Evolutionary conservation across 1,284 basidiomycete genomes (phyloP).

Genomic region (Ganoderma boninense): DNA sequence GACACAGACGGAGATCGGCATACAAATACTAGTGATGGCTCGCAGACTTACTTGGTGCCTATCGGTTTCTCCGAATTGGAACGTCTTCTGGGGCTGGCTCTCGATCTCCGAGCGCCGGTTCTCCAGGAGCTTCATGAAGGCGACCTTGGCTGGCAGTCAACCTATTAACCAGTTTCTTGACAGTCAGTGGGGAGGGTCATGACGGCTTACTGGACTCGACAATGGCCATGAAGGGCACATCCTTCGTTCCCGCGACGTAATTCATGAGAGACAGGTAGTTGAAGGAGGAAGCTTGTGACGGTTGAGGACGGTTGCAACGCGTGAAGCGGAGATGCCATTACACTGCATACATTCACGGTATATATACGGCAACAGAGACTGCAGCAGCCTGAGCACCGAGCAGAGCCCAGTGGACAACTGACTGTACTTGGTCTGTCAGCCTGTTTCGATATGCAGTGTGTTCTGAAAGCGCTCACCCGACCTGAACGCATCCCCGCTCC

Average conservation of each 20-base stretch:
- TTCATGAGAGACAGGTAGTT: constrained; percentile 11
- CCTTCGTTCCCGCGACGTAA: constrained; percentile 14
- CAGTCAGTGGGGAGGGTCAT: no score
- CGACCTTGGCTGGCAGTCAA: constrained; percentile 33
- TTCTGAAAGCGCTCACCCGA: no score
- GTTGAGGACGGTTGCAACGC: not conserved
- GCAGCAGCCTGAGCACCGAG: no score
- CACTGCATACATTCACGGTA: no score
- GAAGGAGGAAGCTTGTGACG: not conserved
- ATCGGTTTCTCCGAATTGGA: constrained; percentile 60
- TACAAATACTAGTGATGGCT: not conserved
- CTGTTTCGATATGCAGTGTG: no score
- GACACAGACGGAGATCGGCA: not conserved
- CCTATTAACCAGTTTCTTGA: not conserved
- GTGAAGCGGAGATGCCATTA: not conserved
- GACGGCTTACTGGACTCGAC: constrained; percentile 25
- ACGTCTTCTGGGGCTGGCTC: constrained; percentile 54
- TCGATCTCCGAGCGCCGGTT: constrained; percentile 50
- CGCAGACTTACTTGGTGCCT: constrained; percentile 57
- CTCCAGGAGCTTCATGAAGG: constrained; percentile 55
- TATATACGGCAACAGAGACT: no score
- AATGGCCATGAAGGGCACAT: constrained; percentile 15
- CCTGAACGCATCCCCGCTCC: no score
- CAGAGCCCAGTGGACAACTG: no score
- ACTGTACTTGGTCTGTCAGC: no score